Conservation (phyloP, 1,284 basidiomycete genomes). For the Pseudozyma thailandica region DNA sequence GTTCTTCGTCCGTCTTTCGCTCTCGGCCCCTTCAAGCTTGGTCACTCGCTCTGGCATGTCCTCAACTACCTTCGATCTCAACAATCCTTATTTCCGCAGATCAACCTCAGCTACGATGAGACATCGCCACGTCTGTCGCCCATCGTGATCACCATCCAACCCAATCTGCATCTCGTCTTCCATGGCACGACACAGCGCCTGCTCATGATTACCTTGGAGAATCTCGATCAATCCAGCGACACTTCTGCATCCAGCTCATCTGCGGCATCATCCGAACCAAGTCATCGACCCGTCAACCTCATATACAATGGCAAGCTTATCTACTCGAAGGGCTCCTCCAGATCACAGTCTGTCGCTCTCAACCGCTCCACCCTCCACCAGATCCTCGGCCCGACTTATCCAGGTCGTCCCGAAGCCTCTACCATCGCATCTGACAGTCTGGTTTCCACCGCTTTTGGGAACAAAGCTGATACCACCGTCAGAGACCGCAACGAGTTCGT, state of each 20-base stretch:
- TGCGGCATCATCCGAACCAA: slow-evolving; percentile 9
- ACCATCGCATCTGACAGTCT: slow-evolving; percentile 9
- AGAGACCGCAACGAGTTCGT: slow-evolving; percentile 27
- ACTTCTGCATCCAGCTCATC: neutral
- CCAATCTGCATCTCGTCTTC: slow-evolving; percentile 46
- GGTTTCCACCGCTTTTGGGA: slow-evolving; percentile 2
- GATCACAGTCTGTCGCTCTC: slow-evolving; percentile 19
- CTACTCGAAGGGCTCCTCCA: slow-evolving; percentile 14
- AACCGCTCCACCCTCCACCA: slow-evolving; percentile 51
- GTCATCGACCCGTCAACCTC: slow-evolving; percentile 38
- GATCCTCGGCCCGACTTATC: slow-evolving; percentile 49
- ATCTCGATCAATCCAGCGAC: slow-evolving; percentile 9
- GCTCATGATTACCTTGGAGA: slow-evolving; percentile 46
- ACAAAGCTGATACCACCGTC: neutral
- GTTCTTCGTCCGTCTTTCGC: slow-evolving; percentile 33
- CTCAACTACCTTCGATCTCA: slow-evolving; percentile 52
- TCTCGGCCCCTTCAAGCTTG: slow-evolving; percentile 50
- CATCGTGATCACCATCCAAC: slow-evolving; percentile 38
- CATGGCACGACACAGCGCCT: slow-evolving; percentile 37
- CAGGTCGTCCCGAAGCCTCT: slow-evolving; percentile 25
- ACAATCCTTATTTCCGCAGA: slow-evolving; percentile 44
- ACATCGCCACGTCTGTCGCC: slow-evolving; percentile 30
- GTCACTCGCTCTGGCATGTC: slow-evolving; percentile 53
- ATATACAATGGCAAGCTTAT: slow-evolving; percentile 47
- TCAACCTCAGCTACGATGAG: slow-evolving; percentile 45